Conservation (phyloP, 2,329 filamentous ascomycete species). For the Colletotrichum camelliae region DNA sequence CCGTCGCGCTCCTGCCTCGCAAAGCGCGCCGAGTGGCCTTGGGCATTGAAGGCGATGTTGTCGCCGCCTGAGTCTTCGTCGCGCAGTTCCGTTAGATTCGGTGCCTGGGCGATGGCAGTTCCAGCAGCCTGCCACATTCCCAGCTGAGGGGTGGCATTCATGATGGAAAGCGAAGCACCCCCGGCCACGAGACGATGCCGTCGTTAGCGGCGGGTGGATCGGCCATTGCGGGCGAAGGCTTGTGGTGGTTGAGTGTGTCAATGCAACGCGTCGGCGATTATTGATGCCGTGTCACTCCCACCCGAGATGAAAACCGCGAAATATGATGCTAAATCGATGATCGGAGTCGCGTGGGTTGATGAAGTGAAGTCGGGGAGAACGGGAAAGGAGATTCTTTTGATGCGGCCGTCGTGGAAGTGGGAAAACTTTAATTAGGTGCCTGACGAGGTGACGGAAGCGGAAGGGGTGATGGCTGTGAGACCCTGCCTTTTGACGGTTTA, state of each 20-base stretch:
- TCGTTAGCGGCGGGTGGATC: neutral
- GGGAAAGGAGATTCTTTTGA: neutral
- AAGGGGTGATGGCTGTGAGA: neutral
- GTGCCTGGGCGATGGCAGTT: slow-evolving; percentile 34
- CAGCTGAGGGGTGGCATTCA: slow-evolving; percentile 32
- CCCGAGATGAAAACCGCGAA: neutral
- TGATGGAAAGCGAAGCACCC: slow-evolving; percentile 29
- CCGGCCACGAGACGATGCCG: slow-evolving; percentile 28
- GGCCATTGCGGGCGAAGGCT: neutral
- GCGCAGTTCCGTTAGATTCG: slow-evolving; percentile 32
- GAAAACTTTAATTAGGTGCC: neutral
- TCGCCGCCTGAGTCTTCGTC: slow-evolving; percentile 28
- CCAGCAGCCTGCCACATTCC: slow-evolving; percentile 35
- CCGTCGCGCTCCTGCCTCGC: slow-evolving; percentile 28
- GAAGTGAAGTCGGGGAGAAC: neutral
- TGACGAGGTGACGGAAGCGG: neutral
- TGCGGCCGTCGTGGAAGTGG: neutral
- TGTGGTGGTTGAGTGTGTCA: neutral
- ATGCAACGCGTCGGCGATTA: neutral
- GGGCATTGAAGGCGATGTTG: slow-evolving; percentile 32
- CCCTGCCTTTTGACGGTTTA: neutral
- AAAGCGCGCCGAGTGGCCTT: slow-evolving; percentile 32
- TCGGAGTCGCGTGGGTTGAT: neutral
- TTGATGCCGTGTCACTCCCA: neutral
- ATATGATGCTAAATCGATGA: neutral